A percentile compares a stretch with the other conserved stretches of the same genome.
These are phyloP conservation scores for Colletotrichum falcatum DNA, from an alignment of 2,329 filamentous ascomycete species.

Conservation along the genomic window DNA sequence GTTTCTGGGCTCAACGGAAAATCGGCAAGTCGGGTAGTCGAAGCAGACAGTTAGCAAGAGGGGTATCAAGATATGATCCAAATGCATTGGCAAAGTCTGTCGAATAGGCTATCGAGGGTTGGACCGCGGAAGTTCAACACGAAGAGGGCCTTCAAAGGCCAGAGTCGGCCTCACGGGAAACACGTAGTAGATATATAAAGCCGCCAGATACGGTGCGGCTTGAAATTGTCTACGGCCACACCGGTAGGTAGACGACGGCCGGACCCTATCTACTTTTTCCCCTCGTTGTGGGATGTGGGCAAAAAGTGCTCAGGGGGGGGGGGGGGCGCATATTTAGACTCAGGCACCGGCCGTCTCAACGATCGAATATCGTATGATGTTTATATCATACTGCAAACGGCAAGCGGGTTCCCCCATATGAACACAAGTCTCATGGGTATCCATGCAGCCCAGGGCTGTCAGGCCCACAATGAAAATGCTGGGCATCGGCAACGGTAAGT, in stretches of 20 bases:
- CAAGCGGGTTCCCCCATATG: constrained; percentile 32
- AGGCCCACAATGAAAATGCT: constrained; percentile 14
- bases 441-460: constrained; percentile 22
- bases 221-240: constrained; percentile 7
- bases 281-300: constrained; percentile 23
- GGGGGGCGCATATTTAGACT: constrained; percentile 5
- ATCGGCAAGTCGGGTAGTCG: background rate
- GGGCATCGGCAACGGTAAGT: background rate
- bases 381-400: constrained; percentile 29
- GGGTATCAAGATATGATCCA: constrained; percentile 26
- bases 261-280: background rate
- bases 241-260: background rate
- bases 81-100: constrained; percentile 12
- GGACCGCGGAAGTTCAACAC: constrained; percentile 1
- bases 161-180: constrained; percentile 17
- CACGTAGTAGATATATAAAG: constrained; percentile 26
- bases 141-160: background rate
- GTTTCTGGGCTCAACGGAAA: constrained; percentile 1
- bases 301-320: constrained; percentile 6
- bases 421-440: constrained; percentile 23
- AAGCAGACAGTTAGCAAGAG: background rate
- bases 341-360: constrained; percentile 31
- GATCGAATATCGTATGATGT: constrained; percentile 38
- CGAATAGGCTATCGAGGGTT: constrained; percentile 1
- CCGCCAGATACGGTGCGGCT: constrained; percentile 2